Percentiles rank a stretch among this genome's conserved stretches.
phyloP scores from a whole-genome alignment of 352 stramenopile genomes.

The Phytophthora foliorum region DNA sequence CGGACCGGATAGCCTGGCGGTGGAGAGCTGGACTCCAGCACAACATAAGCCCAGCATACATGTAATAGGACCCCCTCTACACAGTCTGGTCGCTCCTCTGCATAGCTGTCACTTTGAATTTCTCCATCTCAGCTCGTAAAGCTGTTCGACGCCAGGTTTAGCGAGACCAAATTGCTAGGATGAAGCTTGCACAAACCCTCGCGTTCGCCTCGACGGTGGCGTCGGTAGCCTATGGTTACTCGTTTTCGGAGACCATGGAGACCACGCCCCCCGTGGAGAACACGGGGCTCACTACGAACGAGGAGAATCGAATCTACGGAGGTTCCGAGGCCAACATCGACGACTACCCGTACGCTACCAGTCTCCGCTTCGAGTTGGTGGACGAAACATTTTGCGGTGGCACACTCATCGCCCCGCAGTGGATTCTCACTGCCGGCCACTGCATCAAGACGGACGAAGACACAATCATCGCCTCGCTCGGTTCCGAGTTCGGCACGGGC shows the following conservation, averaged over 20 bases:
- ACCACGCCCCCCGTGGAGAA: constrained; percentile 20
- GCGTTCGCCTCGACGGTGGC: constrained; percentile 29
- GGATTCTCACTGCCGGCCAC: constrained; percentile 75
- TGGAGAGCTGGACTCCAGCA: constrained; percentile 30
- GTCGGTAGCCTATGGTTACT: constrained; percentile 25
- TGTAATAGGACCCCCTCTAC: too few relatives aligned
- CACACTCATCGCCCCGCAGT: constrained; percentile 62
- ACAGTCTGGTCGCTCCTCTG: constrained; percentile 32
- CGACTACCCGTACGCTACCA: constrained; percentile 61
- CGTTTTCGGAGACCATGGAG: constrained; percentile 40
- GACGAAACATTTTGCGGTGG: constrained; percentile 63
- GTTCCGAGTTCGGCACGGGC: constrained; percentile 21
- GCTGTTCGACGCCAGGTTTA: constrained; percentile 3
- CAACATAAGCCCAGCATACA: constrained; percentile 1
- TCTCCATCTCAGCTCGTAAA: constrained; percentile 15
- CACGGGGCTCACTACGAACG: constrained; percentile 25
- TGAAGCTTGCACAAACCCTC: constrained; percentile 31
- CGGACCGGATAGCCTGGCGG: constrained; percentile 26
- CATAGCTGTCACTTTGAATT: constrained; percentile 37
- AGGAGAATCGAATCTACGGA: constrained; percentile 61
- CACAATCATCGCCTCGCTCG: constrained; percentile 47
- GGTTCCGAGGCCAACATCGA: constrained; percentile 53
- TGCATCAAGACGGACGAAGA: constrained; percentile 58
- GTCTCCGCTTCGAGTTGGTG: constrained; percentile 47
- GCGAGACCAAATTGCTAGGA: constrained; percentile 10